A percentile compares a stretch with the other conserved stretches of the same genome.
These are phyloP conservation scores for Pythium oligandrum DNA, from an alignment of 352 stramenopile species.

Conservation along the genomic window DNA sequence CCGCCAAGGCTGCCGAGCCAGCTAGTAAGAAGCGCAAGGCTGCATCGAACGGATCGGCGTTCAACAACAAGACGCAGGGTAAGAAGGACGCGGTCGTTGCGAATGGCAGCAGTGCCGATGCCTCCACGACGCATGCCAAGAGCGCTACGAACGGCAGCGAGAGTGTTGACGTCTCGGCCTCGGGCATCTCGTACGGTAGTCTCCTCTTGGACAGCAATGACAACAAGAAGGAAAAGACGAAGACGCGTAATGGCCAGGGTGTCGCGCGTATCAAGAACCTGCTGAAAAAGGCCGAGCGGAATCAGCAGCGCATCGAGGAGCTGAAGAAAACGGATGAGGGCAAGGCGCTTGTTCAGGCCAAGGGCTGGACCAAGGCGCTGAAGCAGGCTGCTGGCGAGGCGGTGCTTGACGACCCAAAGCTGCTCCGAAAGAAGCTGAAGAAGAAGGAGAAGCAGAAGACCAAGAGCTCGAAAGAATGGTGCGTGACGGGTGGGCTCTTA, in stretches of 20 bases:
- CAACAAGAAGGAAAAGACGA: constrained; percentile 39
- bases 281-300: constrained; percentile 75
- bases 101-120: constrained; percentile 8
- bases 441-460: constrained; percentile 81
- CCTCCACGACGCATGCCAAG: constrained; percentile 12
- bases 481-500: constrained; percentile 4
- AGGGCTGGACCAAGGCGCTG: constrained; percentile 69
- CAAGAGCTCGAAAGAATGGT: constrained; percentile 77
- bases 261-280: constrained; percentile 73
- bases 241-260: constrained; percentile 70
- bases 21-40: constrained; percentile 57
- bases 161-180: constrained; percentile 16
- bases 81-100: constrained; percentile 24
- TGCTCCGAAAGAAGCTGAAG: constrained; percentile 77
- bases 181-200: constrained; percentile 74
- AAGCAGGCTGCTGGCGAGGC: constrained; percentile 64
- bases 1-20: constrained; percentile 23
- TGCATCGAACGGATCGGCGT: constrained; percentile 21
- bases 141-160: constrained; percentile 3
- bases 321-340: constrained; percentile 78
- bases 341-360: constrained; percentile 51
- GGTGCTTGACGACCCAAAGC: constrained; percentile 71
- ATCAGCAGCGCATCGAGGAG: constrained; percentile 69
- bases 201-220: constrained; percentile 51
- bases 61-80: constrained; percentile 28